Evolutionary conservation across 2,329 filamentous ascomycete genomes (phyloP).

Genomic region (Colletotrichum sp.): DNA sequence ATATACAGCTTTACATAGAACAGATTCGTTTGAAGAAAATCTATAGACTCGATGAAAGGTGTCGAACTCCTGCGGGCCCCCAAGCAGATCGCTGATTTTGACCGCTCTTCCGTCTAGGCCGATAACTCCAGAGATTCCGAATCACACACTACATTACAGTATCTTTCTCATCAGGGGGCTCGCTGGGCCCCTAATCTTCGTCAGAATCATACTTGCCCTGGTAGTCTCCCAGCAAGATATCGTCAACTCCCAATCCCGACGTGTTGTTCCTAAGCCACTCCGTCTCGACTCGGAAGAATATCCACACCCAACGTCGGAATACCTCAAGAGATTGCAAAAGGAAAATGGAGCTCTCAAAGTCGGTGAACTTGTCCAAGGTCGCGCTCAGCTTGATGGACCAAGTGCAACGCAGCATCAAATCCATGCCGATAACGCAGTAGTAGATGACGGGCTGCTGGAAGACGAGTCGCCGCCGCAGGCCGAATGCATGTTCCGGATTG

Average conservation of each 20-base stretch:
- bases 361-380: conserved; percentile 81
- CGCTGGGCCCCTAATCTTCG: conserved; percentile 7
- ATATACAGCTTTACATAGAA: neutral
- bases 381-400: conserved; percentile 90
- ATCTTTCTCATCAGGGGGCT: neutral
- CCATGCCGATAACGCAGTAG: conserved; percentile 79
- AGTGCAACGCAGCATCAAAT: conserved; percentile 83
- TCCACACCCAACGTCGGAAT: conserved; percentile 91
- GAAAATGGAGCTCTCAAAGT: conserved; percentile 89
- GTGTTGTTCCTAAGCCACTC: conserved; percentile 76
- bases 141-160: conserved; percentile 16
- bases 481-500: conserved; percentile 73
- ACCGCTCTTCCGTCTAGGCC: neutral
- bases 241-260: conserved; percentile 63
- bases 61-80: neutral
- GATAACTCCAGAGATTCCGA: conserved; percentile 7
- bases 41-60: neutral
- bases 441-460: conserved; percentile 79
- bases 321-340: conserved; percentile 87
- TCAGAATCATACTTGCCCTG: conserved; percentile 57
- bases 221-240: conserved; percentile 78
- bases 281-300: conserved; percentile 93
- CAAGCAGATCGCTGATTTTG: neutral
- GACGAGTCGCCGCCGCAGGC: conserved; percentile 75
- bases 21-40: neutral